A percentile compares a stretch with the other conserved stretches of the same genome.
phyloP scores from a whole-genome alignment of 352 stramenopile genomes.

The Pythium rishiriense region DNA sequence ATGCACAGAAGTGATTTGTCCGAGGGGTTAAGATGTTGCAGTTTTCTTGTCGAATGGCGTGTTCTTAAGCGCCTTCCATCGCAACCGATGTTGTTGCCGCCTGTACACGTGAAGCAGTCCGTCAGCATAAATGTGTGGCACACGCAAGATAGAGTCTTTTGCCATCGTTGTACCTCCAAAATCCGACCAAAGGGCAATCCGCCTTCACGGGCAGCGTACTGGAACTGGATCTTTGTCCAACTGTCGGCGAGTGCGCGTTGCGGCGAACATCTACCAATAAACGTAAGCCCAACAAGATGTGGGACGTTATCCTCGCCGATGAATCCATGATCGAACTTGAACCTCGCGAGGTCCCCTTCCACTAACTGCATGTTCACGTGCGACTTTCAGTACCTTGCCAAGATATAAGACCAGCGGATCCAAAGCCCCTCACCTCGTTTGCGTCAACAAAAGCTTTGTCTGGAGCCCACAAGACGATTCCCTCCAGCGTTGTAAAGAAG shows the following conservation, averaged over 20 bases:
- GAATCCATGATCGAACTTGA: constrained; percentile 70
- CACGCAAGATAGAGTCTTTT: not conserved
- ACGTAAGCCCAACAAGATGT: constrained; percentile 52
- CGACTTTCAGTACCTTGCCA: not conserved
- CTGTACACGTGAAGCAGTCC: not conserved
- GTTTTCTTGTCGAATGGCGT: too few relatives aligned
- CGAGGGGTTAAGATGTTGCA: not conserved
- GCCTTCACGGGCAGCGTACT: constrained; percentile 64
- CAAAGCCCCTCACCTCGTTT: constrained; percentile 47
- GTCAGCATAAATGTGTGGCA: not conserved
- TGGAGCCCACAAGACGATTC: constrained; percentile 54
- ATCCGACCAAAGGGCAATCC: constrained; percentile 66
- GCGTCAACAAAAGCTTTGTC: constrained; percentile 52
- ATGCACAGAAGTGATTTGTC: constrained; percentile 16
- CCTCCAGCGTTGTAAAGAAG: constrained; percentile 72
- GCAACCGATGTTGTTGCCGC: constrained; percentile 2
- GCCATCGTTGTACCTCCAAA: constrained; percentile 54
- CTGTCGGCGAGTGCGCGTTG: constrained; percentile 83
- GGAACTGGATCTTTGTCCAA: constrained; percentile 89
- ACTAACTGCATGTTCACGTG: constrained; percentile 38
- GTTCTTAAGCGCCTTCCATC: constrained; percentile 16
- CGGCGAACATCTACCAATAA: constrained; percentile 76
- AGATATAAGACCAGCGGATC: not conserved
- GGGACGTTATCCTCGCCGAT: constrained; percentile 47
- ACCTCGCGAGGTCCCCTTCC: constrained; percentile 79